Base-by-base conservation (phyloP, 768 basidiomycete species). In the Amyloporia xantha region DNA sequence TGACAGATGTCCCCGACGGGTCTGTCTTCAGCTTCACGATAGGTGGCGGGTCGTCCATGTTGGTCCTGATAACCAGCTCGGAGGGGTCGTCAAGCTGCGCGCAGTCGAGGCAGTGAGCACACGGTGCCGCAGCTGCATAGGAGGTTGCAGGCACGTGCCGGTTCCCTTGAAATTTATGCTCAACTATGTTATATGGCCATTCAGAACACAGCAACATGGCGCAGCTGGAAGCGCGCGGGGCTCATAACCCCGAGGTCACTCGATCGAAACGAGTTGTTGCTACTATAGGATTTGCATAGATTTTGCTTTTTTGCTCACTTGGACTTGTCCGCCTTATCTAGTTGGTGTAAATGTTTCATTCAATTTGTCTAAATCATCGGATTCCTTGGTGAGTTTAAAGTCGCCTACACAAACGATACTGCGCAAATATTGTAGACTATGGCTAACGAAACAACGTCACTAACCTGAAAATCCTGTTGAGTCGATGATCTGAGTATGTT, bases 1-100 rank as follows among this genome's bases (percentile, higher is more conserved):
- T 62, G n/a, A 81, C 69, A 33, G 71, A 53, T 17, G 75, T 71
- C 19, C 73, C 65, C 38, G 79, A 74, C 3, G 73, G 76, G 47
- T 73, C 73, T 48, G 76, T 70, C 60, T 79, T 79, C 40, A 70
- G 60, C 61, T 62, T 70, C 41, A 76, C 66, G 35, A 76, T 60
- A 15, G 52, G 42, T 5, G 58, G 57, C n/a, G 56, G 54, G 53
- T 63, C 64, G 50, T 55, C 55, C 63, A 64, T 64, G 48, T 33
- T 33, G 30, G 30, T 7, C 15, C 30, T 7, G 15, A 33, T 33
- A 33, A 33, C 7, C 30, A 33, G 30, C 15, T 15, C 30, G 30
- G 7, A 7, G 30, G 30, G 7, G 30, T 33, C 30, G 30, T 33
- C 30, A n/a, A n/a, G n/a, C n/a, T n/a, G n/a, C n/a, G n/a, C n/a